phyloP scores from a whole-genome alignment of 225 moss, liverwort and hornwort genomes.

The Sphagnum tenellum region DNA sequence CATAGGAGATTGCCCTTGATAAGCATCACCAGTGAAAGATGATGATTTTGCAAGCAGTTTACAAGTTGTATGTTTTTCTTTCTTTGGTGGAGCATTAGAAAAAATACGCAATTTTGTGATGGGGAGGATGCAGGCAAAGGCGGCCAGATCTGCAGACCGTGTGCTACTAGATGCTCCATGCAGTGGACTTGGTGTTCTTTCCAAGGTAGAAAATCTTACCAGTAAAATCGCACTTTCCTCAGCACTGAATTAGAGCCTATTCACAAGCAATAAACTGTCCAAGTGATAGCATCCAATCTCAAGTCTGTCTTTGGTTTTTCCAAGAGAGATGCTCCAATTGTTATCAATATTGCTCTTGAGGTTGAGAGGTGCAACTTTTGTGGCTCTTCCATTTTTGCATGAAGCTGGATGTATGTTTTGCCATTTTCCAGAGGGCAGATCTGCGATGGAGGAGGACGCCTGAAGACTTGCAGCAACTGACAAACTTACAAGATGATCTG shows the following conservation, averaged over 20 bases:
- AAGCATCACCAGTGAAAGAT: too few species aligned
- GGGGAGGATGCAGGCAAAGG: conserved; percentile 28
- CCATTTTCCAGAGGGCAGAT: conserved; percentile 49
- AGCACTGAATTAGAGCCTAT: too few species aligned
- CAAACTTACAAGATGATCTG: conserved; percentile 49
- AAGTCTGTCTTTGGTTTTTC: too few species aligned
- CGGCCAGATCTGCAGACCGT: conserved; percentile 46
- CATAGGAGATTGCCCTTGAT: too few species aligned
- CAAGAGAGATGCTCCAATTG: too few species aligned
- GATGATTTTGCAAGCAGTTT: too few species aligned
- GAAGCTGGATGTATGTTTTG: not conserved
- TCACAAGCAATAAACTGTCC: too few species aligned
- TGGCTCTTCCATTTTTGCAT: not conserved
- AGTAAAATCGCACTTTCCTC: too few species aligned
- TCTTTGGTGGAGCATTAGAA: too few species aligned
- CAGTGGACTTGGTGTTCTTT: conserved; percentile 76
- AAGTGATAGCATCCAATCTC: too few species aligned
- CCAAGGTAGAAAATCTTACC: conserved; percentile 30
- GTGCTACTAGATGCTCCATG: conserved; percentile 74
- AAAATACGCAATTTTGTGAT: not conserved
- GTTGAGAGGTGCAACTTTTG: not conserved
- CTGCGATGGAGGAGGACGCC: conserved; percentile 64
- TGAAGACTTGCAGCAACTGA: conserved; percentile 38
- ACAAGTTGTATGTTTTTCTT: too few species aligned
- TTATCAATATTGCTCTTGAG: too few species aligned